Conservation (phyloP, 192 early-diverging fungal species). For the Dispira simplex region DNA sequence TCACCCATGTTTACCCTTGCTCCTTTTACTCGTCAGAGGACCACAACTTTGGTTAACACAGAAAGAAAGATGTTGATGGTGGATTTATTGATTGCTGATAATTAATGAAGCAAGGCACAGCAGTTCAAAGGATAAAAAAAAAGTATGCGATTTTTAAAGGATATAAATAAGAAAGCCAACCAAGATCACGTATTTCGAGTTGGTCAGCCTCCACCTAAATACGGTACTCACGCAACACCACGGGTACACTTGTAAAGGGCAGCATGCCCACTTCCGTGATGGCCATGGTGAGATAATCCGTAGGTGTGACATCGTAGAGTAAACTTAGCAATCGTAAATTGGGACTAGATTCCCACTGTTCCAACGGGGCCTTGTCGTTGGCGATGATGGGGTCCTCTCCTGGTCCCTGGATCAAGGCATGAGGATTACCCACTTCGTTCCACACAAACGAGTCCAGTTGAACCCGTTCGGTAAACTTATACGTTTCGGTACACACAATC, state of each 20-base stretch:
- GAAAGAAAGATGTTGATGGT: no score
- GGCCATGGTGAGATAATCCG: slow-evolving; percentile 79
- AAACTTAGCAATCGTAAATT: slow-evolving; percentile 78
- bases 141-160: no score
- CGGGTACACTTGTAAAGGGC: slow-evolving; percentile 75
- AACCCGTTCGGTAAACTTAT: slow-evolving; percentile 86
- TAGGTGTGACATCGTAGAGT: slow-evolving; percentile 89
- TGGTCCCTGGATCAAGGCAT: slow-evolving; percentile 33
- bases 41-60: no score
- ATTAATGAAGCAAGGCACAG: no score
- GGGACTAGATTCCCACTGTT: slow-evolving; percentile 59
- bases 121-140: no score
- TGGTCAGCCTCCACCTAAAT: neutral
- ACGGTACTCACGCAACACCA: slow-evolving; percentile 39
- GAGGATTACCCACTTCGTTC: slow-evolving; percentile 91
- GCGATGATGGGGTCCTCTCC: slow-evolving; percentile 15
- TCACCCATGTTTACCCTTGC: no score
- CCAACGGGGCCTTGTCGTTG: slow-evolving; percentile 21
- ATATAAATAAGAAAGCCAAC: no score
- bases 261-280: slow-evolving; percentile 87
- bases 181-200: no score
- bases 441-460: slow-evolving; percentile 90
- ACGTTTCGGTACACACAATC: slow-evolving; percentile 87
- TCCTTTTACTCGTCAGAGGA: no score
- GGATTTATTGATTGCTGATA: no score